Evolutionary conservation across 371 early-diverging fungal species (phyloP), one percentile per base, ranked within the genome.

Genomic region (Dinochytrium kinnereticum): DNA sequence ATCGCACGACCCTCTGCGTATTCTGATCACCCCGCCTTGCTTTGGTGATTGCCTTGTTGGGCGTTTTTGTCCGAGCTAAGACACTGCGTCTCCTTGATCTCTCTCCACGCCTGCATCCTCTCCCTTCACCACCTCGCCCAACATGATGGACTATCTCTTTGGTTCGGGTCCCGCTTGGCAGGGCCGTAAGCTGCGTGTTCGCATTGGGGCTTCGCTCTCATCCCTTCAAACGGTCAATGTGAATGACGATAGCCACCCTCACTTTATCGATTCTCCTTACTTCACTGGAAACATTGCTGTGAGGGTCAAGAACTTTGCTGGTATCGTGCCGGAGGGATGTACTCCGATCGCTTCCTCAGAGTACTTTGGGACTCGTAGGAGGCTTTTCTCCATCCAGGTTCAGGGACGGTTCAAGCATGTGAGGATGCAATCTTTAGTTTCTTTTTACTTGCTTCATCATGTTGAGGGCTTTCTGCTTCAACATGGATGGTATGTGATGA

Each of bases 311-410:
- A 89, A 84, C 72, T 87, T 85, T 78, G 76, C 78, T 61, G 91
- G 84, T 44, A 75, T 85, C 70, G 85, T 81, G 0, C 80, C 84
- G 67, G 81, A 84, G 72, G 79, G 87, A 78, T 17, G 66, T 19
- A 59, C 64, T 19, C 73, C 72, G 50, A 68, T 68, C 37, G 37
- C 49, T n/a, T 70, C 71, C 57, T 59, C 76, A 5, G 72, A 69
- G 0, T 90, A 90, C 81, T 91, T 92, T 82, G 82, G 83, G 0
- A 82, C 76, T 30, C 78, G 80, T 57, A 77, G 79, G 44, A 80
- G 91, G 68, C 80, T 88, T 31, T 91, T 90, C 76, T 90, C 91
- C 67, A 86, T 94, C 68, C 91, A 91, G 76, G 80, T 92, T 26
- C 83, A 79, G 2, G 91, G 92, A 7, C 84, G 90, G n/a, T 94